A percentile compares a stretch with the other conserved stretches of the same genome.
These are phyloP conservation scores for Haberlea rhodopensis DNA, from an alignment of 257 asterid species.

Conservation along the genomic window DNA sequence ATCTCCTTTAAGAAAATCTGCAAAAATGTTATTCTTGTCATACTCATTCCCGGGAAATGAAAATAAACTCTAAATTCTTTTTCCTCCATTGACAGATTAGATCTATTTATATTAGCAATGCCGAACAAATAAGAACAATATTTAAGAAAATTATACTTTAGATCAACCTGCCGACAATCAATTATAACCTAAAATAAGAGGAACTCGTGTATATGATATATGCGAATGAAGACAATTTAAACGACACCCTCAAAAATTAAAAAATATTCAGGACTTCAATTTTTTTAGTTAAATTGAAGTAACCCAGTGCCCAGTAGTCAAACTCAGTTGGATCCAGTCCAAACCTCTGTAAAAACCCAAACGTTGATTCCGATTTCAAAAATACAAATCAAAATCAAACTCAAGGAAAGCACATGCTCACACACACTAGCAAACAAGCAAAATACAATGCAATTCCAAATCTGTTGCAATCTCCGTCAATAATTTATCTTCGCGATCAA, in stretches of 20 bases:
- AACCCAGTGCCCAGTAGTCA: conserved; percentile 30
- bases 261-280: not conserved
- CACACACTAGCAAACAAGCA: not conserved
- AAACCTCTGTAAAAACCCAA: conserved; percentile 2
- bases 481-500: not conserved
- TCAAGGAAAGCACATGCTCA: not conserved
- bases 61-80: not conserved
- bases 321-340: conserved; percentile 4
- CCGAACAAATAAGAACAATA: not conserved
- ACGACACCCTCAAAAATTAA: conserved; percentile 8
- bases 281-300: conserved; percentile 18
- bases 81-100: conserved; percentile 37
- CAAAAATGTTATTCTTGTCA: conserved; percentile 15
- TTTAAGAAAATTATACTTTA: conserved; percentile 1
- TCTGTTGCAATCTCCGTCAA: not conserved
- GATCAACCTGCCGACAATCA: conserved; percentile 20
- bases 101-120: conserved; percentile 29
- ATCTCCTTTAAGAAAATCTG: conserved; percentile 19
- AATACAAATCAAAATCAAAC: not conserved
- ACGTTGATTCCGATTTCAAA: not conserved
- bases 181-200: conserved; percentile 1
- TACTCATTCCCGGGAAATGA: conserved; percentile 10
- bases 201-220: not conserved
- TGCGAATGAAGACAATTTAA: not conserved
- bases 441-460: not conserved